Evolutionary conservation across 2,329 filamentous ascomycete species (phyloP).

Genomic region (Epichloe coenophiala): DNA sequence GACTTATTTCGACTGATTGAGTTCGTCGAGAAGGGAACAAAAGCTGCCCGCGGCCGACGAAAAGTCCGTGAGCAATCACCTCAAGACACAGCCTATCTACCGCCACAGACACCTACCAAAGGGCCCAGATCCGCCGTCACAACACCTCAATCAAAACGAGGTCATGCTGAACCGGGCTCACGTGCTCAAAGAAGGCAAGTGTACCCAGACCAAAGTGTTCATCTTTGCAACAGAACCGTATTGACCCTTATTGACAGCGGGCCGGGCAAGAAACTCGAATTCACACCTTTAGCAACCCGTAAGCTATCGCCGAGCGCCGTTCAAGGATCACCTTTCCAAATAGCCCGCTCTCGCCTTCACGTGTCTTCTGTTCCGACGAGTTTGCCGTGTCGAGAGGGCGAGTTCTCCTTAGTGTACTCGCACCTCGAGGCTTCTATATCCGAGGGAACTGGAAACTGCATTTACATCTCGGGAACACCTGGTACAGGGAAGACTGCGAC

Average conservation of each 20-base stretch:
- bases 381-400: conserved; percentile 79
- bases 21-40: conserved; percentile 58
- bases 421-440: conserved; percentile 90
- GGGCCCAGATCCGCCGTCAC: conserved; percentile 14
- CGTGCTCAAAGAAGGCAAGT: conserved; percentile 17
- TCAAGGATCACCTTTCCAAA: conserved; percentile 76
- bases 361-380: conserved; percentile 85
- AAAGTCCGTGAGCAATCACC: conserved; percentile 19
- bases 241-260: conserved; percentile 36
- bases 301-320: conserved; percentile 62
- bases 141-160: conserved; percentile 18
- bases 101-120: conserved; percentile 26
- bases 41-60: conserved; percentile 37
- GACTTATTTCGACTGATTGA: conserved; percentile 54
- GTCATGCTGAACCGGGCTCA: conserved; percentile 19
- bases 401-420: conserved; percentile 85
- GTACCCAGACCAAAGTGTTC: background rate
- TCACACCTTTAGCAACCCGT: conserved; percentile 86
- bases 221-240: conserved; percentile 9
- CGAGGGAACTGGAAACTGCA: conserved; percentile 86
- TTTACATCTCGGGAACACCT: conserved; percentile 98
- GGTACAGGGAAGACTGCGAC: conserved; percentile 97
- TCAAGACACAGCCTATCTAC: conserved; percentile 18
- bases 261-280: conserved; percentile 63
- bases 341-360: conserved; percentile 78